Base-by-base conservation (phyloP, 495 filamentous ascomycete species). In the Corynascus novoguineensis region DNA sequence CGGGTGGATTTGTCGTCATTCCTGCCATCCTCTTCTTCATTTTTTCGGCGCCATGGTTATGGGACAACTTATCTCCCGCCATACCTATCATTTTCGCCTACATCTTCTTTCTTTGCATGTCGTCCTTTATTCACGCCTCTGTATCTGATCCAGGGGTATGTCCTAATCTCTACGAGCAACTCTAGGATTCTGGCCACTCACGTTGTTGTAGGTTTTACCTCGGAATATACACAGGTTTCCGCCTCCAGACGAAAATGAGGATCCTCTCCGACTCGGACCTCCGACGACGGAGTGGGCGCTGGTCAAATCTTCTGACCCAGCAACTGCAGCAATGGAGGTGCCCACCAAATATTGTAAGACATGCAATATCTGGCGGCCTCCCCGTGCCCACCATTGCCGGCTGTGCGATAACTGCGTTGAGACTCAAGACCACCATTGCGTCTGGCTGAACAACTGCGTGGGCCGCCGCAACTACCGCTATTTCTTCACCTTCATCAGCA, bases 361-460 rank as follows among this genome's bases (percentile, higher is more conserved):
- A 10, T 98, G 93, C 74, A 87, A 87, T 63, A 89, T 97, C 59
- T 98, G 93, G 93, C 88, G 93, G 2, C 93, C 93, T 35, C 91
- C 92, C 40, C 86, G 93, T 27, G 90, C 88, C 61, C 95, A 97
- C 66, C 93, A 98, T 70, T 98, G 93, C 72, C 89, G 95, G 53
- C 77, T 96, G 29, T 98, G 93, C 68, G 92, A 98, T 72, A 95
- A 92, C 67, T 98, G 93, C 68, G 82, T 98, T 44, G 93, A 98
- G 68, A 97, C 92, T 0, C 91, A 97, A 61, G 93, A 98, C 66
- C 93, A 98, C 64, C 93, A 98, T 75, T 98, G 93, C 64, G 90
- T 97, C 21, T 98, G 95, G 95, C 83, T 98, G 49, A 98, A 98
- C 73, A 98, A 97, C 69, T 98, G 93, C 71, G 87, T 98, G 42